These are phyloP conservation scores for Paraphysoderma sedebokerense DNA, from an alignment of 371 early-diverging fungal genomes.

Conservation along the genomic window DNA sequence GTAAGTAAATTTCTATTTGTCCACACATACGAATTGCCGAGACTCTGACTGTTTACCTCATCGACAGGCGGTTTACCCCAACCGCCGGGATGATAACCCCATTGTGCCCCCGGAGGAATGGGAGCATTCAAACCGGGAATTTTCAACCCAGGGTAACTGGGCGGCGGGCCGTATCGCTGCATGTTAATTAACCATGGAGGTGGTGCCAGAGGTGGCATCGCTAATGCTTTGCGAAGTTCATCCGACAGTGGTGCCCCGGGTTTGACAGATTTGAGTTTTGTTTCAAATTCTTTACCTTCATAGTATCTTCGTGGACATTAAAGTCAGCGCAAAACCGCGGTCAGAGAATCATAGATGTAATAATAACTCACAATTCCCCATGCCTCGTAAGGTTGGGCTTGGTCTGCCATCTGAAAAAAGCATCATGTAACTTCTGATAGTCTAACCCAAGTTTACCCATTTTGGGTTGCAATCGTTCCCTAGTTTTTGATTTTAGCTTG, in stretches of 20 bases:
- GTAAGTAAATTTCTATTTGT: background rate
- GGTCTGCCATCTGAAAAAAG: conserved; percentile 90
- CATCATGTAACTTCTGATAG: conserved; percentile 91
- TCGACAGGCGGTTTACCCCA: conserved; percentile 98
- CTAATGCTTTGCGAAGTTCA: conserved; percentile 68
- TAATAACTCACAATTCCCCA: conserved; percentile 59
- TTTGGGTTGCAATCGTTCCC: conserved; percentile 80
- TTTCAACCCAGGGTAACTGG: conserved; percentile 78
- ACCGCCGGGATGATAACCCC: conserved; percentile 97
- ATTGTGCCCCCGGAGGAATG: conserved; percentile 94
- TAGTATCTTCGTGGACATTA: conserved; percentile 44
- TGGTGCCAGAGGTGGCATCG: conserved; percentile 80
- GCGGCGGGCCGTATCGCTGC: conserved; percentile 97
- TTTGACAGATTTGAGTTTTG: conserved; percentile 65
- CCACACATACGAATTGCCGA: background rate
- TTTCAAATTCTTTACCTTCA: conserved; percentile 93
- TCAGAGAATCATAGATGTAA: conserved; percentile 1
- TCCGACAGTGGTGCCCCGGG: conserved; percentile 72
- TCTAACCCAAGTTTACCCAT: conserved; percentile 92
- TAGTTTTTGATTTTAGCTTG: conserved; percentile 62
- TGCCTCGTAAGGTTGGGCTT: conserved; percentile 64
- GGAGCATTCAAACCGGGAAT: conserved; percentile 95
- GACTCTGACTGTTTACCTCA: conserved; percentile 25
- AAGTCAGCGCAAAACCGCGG: background rate
- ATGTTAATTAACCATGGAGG: conserved; percentile 97